A percentile compares a stretch with the other conserved stretches of the same genome.
Conservation (phyloP, 2,329 filamentous ascomycete species). For the Clathrospora elynae region DNA sequence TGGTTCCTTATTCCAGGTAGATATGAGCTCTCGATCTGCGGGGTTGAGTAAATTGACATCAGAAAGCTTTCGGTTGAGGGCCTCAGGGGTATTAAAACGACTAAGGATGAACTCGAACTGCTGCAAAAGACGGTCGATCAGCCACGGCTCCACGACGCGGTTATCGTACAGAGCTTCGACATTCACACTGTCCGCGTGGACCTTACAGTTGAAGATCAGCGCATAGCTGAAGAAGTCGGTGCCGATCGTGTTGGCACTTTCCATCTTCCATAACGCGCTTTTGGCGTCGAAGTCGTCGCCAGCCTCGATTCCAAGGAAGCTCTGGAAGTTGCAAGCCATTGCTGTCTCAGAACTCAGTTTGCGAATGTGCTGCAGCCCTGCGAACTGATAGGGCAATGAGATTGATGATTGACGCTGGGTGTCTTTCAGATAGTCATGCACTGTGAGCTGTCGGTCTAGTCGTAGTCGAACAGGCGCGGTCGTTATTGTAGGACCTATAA, state of each 20-base stretch:
- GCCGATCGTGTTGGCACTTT: slow-evolving; percentile 40
- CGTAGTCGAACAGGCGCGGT: slow-evolving; percentile 52
- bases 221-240: slow-evolving; percentile 47
- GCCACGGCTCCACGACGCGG: slow-evolving; percentile 36
- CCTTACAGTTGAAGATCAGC: slow-evolving; percentile 41
- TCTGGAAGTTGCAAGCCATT: slow-evolving; percentile 55
- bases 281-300: slow-evolving; percentile 38
- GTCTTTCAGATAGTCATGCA: slow-evolving; percentile 36
- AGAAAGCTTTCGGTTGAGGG: slow-evolving; percentile 15
- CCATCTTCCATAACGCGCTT: slow-evolving; percentile 38
- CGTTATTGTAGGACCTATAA: slow-evolving; percentile 50
- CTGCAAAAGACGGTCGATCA: slow-evolving; percentile 33
- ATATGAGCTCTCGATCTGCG: slow-evolving; percentile 25
- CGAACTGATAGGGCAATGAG: slow-evolving; percentile 41
- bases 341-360: slow-evolving; percentile 48
- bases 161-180: slow-evolving; percentile 41
- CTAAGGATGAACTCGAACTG: slow-evolving; percentile 39
- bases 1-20: slow-evolving; percentile 33
- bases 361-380: slow-evolving; percentile 56
- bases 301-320: slow-evolving; percentile 52
- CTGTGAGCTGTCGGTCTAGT: slow-evolving; percentile 40
- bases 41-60: slow-evolving; percentile 32
- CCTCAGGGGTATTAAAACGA: slow-evolving; percentile 26
- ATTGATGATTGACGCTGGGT: slow-evolving; percentile 36
- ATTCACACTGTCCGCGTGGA: slow-evolving; percentile 24